Conservation (phyloP, 257 asterid genomes). For the Ocimum tenuiflorum region DNA sequence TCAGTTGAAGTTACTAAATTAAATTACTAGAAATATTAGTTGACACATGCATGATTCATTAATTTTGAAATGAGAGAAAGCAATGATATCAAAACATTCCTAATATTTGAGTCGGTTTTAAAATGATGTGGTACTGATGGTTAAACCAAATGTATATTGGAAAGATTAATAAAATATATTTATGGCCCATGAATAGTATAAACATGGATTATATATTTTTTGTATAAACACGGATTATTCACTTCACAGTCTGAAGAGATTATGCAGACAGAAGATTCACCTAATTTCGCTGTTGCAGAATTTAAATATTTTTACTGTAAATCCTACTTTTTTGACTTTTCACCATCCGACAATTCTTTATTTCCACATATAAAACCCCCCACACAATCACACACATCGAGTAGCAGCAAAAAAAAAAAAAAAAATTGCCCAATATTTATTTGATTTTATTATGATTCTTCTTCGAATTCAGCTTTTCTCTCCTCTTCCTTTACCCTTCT, state of each 20-base stretch:
- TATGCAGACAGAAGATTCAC: slow-evolving; percentile 21
- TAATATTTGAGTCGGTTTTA: too few species aligned
- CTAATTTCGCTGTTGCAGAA: slow-evolving; percentile 24
- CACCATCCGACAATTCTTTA: slow-evolving; percentile 25
- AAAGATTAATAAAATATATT: too few species aligned
- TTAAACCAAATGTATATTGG: too few species aligned
- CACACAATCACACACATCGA: slow-evolving; percentile 26
- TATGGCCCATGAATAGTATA: background rate
- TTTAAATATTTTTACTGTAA: slow-evolving; percentile 20
- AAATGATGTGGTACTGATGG: too few species aligned
- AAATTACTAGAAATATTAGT: too few species aligned
- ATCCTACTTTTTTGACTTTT: slow-evolving; percentile 34
- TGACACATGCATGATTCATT: too few species aligned
- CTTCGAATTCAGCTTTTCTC: slow-evolving; percentile 23
- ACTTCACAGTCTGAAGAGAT: slow-evolving; percentile 13
- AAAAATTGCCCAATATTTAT: slow-evolving; percentile 21
- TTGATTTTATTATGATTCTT: slow-evolving; percentile 21
- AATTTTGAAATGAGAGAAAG: too few species aligned
- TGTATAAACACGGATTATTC: background rate
- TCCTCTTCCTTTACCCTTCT: slow-evolving; percentile 40
- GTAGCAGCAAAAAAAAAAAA: slow-evolving; percentile 11
- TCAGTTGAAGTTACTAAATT: too few species aligned
- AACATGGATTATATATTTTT: too few species aligned
- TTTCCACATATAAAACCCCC: slow-evolving; percentile 29
- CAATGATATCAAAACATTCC: too few species aligned